Evolutionary conservation across 352 stramenopile genomes (phyloP), one percentile per base, ranked within the genome.

Genomic region (Pythium periplocum): DNA sequence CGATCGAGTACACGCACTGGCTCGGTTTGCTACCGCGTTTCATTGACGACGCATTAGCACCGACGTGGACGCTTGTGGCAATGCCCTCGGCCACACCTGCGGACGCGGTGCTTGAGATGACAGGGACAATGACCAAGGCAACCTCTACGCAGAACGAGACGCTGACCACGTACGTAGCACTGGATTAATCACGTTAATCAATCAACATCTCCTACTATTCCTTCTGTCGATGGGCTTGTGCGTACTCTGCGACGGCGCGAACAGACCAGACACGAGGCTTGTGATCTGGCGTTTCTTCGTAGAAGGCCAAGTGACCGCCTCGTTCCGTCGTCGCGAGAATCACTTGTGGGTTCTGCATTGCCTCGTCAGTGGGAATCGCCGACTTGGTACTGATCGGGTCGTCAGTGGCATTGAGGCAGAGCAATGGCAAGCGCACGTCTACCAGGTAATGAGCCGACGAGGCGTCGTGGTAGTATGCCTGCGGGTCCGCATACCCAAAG

Each of bases 221-320:
- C 17, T 26, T 26, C 17, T 26, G 17, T 26, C 17, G 17, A 26
- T 26, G 17, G 17, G 17, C 0, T 26, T 26, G 17, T 26, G 73
- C 73, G 43, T 78, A 87, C 53, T 87, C 71, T 12, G 66, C 60
- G 33, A 85, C 69, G 40, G 66, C 71, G 4, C 69, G 61, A n/a
- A 68, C 70, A 9, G 62, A 75, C 76, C 73, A 85, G 59, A 72
- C 75, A 26, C 17, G 17, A 26, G 37, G 32, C 4, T 45, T 35
- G 11, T 66, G 57, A 39, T 34, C 48, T 10, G 48, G 43, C 38
- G 53, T 51, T 42, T 73, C 48, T 57, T 86, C 68, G 51, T 85
- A 90, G 49, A 90, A 93, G 0, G 62, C 77, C 48, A 93, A 64
- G 59, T 90, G 83, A 12, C 79, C 79, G 39, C 83, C 79, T 4